Base-by-base conservation (phyloP, 2,329 filamentous ascomycete genomes). In the Blastomyces silverae region DNA sequence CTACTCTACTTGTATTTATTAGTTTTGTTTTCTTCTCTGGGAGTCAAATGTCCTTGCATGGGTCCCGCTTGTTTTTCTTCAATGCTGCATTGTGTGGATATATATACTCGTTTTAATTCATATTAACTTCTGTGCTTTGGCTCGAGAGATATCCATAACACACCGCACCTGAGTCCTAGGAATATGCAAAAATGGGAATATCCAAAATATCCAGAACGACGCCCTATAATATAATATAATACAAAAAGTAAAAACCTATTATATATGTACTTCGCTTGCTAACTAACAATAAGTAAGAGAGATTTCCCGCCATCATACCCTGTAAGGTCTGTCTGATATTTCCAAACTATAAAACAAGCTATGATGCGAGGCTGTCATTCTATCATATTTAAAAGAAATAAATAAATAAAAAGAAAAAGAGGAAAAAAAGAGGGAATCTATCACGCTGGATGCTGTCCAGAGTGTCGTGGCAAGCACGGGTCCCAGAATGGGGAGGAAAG, bases 191-290 rank as follows among this genome's bases (percentile, higher is more conserved):
- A 13, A 25, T 34, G 11, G 48, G n/a, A n/a, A n/a, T n/a, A n/a
- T n/a, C n/a, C n/a, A n/a, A n/a, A 6, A 3, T 52, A 28, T 13
- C 48, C 48, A 53, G 13, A 28, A 53, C 22, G 28, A 53, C 11
- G 22, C 15, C 25, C 11, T 53, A 17, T 53, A 28, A 15, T 28
- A 31, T 5, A 53, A 50, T 50, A 11, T 2, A n/a, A n/a, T n/a
- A n/a, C n/a, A n/a, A 37, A 15, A 37, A 39, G 2, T 37, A 37
- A 37, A 37, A 37, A 37, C 34, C 2, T 37, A 37, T 22, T 44
- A 25, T 44, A 44, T 58, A 58, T 58, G 44, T 58, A 58, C 22
- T 22, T 8, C 56, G 56, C 56, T 28, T 42, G 37, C 56, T 58
- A 58, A 58, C 8, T 37, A 10, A 37, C 34, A 37, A 37, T 37